Evolutionary conservation across 345 rosid genomes (phyloP).

Genomic region (Trapa bicornis): DNA sequence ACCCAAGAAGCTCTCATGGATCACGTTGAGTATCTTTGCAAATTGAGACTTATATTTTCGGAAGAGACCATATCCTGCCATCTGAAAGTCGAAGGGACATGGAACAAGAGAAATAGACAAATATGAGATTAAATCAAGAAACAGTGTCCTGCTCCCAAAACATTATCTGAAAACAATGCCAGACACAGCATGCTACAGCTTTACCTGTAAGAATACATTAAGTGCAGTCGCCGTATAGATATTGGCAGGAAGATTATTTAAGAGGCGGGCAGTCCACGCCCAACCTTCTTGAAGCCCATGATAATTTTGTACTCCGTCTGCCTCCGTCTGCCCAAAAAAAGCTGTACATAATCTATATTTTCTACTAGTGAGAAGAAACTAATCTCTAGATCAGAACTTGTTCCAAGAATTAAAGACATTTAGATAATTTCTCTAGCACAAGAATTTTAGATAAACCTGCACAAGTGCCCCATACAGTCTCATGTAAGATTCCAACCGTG

Average conservation of each 20-base stretch:
- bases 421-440: background rate
- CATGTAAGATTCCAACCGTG: constrained; percentile 58
- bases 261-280: constrained; percentile 75
- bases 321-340: constrained; percentile 47
- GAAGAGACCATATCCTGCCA: constrained; percentile 68
- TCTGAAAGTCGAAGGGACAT: constrained; percentile 20
- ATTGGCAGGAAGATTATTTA: constrained; percentile 54
- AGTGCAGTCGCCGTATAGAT: constrained; percentile 61
- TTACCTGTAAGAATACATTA: constrained; percentile 60
- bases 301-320: constrained; percentile 30
- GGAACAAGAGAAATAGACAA: background rate
- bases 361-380: background rate
- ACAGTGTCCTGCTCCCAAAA: background rate
- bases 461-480: constrained; percentile 77
- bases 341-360: constrained; percentile 9
- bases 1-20: constrained; percentile 41
- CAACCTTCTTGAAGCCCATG: constrained; percentile 74
- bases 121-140: background rate
- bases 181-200: background rate
- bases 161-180: background rate
- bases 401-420: background rate
- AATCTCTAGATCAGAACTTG: background rate
- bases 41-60: constrained; percentile 58
- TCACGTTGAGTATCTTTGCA: constrained; percentile 39
- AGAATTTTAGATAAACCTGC: constrained; percentile 41